Conservation (phyloP, 2,329 filamentous ascomycete genomes). For the Teratosphaeria destructans region DNA sequence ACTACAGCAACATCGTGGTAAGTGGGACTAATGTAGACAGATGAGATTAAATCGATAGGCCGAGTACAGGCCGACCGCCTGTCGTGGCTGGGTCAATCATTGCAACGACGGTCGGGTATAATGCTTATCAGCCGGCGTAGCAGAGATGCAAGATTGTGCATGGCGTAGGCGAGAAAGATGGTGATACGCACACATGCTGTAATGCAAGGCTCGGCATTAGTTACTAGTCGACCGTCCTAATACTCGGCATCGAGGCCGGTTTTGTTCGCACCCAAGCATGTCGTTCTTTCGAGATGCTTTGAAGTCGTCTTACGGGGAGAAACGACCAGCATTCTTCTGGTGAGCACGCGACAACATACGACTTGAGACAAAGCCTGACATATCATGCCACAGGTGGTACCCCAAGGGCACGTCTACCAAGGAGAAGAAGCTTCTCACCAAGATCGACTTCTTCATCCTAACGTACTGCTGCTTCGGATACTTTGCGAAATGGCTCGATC, state of each 20-base stretch:
- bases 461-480: slow-evolving; percentile 10
- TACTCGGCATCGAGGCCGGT: background rate
- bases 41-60: background rate
- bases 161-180: background rate
- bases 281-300: slow-evolving; percentile 6
- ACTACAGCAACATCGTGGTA: background rate
- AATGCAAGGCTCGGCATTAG: background rate
- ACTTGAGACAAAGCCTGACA: background rate
- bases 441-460: slow-evolving; percentile 13
- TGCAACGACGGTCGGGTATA: background rate
- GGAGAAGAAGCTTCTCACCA: slow-evolving; percentile 10
- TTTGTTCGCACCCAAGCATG: background rate
- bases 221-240: background rate
- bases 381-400: slow-evolving; percentile 3
- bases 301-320: slow-evolving; percentile 6
- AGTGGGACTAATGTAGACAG: background rate
- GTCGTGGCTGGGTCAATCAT: background rate
- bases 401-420: slow-evolving; percentile 4
- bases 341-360: background rate
- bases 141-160: background rate
- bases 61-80: background rate
- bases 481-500: slow-evolving; percentile 11
- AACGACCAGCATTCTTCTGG: slow-evolving; percentile 11
- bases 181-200: background rate
- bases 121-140: background rate